Conservation (phyloP, 176 grass and related monocot genomes). For the sorghum (Sorghum bicolor) region DNA sequence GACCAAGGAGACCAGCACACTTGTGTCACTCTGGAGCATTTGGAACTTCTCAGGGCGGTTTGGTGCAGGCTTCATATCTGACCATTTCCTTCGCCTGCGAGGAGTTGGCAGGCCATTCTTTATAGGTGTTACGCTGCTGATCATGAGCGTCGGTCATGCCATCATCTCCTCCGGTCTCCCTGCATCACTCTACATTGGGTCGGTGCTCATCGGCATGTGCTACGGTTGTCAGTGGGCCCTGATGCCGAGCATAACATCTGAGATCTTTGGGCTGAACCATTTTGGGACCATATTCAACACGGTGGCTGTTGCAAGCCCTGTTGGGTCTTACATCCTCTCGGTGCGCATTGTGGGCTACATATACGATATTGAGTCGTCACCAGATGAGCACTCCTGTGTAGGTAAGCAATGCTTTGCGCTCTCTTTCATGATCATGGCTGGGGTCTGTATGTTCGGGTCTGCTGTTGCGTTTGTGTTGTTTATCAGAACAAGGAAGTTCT, state of each 20-base stretch:
- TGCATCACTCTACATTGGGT: conserved; percentile 55
- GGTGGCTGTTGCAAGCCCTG: conserved; percentile 62
- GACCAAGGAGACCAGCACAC: conserved; percentile 47
- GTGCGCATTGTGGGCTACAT: conserved; percentile 67
- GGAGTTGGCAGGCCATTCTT: conserved; percentile 54
- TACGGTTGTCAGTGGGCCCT: conserved; percentile 70
- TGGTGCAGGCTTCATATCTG: conserved; percentile 49
- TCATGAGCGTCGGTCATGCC: conserved; percentile 56
- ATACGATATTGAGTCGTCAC: conserved; percentile 52
- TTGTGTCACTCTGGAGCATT: conserved; percentile 72
- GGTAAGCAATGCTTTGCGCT: conserved; percentile 65
- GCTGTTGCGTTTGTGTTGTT: conserved; percentile 42
- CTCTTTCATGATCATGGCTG: conserved; percentile 67
- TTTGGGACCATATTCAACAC: conserved; percentile 76
- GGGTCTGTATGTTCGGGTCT: conserved; percentile 39
- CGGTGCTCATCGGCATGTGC: conserved; percentile 61
- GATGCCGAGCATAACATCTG: conserved; percentile 77
- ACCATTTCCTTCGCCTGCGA: conserved; percentile 45
- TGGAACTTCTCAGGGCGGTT: conserved; percentile 79
- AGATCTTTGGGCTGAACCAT: conserved; percentile 64
- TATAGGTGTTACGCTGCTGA: conserved; percentile 39
- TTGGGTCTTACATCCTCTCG: conserved; percentile 71
- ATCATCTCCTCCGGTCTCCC: conserved; percentile 55
- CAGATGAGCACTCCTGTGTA: conserved; percentile 19
- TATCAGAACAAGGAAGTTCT: conserved; percentile 63